Evolutionary conservation across 768 basidiomycete genomes (phyloP), one percentile per base, ranked within the genome.

Genomic region (Termitomyces sp.): DNA sequence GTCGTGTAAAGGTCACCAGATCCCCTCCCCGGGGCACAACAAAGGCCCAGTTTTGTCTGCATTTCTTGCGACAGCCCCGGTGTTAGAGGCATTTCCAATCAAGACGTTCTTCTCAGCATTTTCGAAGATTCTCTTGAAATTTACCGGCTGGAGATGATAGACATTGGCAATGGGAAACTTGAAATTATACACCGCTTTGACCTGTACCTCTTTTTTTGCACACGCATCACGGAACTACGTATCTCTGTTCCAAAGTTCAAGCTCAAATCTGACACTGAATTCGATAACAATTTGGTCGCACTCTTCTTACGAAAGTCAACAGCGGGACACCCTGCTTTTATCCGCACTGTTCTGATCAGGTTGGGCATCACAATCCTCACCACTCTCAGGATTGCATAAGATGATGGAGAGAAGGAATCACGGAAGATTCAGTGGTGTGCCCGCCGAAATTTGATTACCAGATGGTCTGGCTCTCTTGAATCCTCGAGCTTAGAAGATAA

Each of bases 401-500:
- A 1, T 14, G 32, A 51, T 36, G n/a, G 42, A 7, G 38, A 11
- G 14, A 7, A 49, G 3, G 47, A 25, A 20, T n/a, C 37, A 10
- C 43, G 42, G 56, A 20, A 36, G 12, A 34, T 20, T n/a, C 14
- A 40, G 8, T 43, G 46, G 57, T 14, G 14, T 4, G 17, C 14
- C 10, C 55, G 7, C 14, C 9, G 47, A 5, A 40, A 37, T 37
- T 25, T 57, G 20, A 25, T 62, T 20, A 15, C 43, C 7, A 43
- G 12, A 15, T 58, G 51, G 56, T 40, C 40, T 9, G 14, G 10
- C 17, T 47, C 56, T n/a, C 62, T 59, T 29, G 42, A 63, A 17
- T 8, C 29, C 48, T 63, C 11, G 47, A 55, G 29, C 40, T 25
- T 63, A 4, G 20, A 53, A 32, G 61, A 62, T 25, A 4, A 25